Base-by-base conservation (phyloP, 2,329 filamentous ascomycete species). In the Colletotrichum kahawae region DNA sequence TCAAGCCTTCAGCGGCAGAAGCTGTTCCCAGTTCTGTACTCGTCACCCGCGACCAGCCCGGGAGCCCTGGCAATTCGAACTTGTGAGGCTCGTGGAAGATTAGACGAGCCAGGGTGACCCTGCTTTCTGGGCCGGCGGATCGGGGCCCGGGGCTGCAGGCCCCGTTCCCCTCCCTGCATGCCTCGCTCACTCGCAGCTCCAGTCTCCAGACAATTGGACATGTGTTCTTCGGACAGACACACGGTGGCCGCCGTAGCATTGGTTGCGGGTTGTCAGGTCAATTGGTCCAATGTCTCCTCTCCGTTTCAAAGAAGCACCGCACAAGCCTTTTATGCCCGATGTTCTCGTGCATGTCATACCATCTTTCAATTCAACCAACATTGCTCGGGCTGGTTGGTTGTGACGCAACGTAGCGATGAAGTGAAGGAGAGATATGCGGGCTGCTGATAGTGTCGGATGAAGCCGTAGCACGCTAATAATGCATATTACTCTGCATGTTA, bases 71-170 rank as follows among this genome's bases (percentile, higher is more conserved):
- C 71, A 67, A 29, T 48, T 48, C 43, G n/a, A 21, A 48, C 29
- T 27, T 59, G 29, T 63, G 51, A 70, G 43, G 54, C 63, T 63
- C 67, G 21, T 76, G 57, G 73, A 76, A 77, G 70, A 77, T 74
- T 77, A 67, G 69, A 67, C 36, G 69, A 64, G 63, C 76, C 38
- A 48, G 76, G 76, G 74, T 57, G 60, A 67, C 76, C 76, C 70
- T 74, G 66, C 59, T 43, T 14, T 14, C 43, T 67, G 70, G 76
- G 63, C 60, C 67, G 24, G 64, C 68, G 72, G 69, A 75, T 75
- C 72, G 63, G 33, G 34, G 57, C 31, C 72, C 72, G 69, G 69
- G 13, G 48, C 72, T 57, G 34, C 63, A 38, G 56, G 38, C 57
- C 67, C 67, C 36, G 18, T 43, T 21, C 66, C 43, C 65, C 36